Conservation (phyloP, 2,329 filamentous ascomycete species). For the Cryphonectria carpinicola region DNA sequence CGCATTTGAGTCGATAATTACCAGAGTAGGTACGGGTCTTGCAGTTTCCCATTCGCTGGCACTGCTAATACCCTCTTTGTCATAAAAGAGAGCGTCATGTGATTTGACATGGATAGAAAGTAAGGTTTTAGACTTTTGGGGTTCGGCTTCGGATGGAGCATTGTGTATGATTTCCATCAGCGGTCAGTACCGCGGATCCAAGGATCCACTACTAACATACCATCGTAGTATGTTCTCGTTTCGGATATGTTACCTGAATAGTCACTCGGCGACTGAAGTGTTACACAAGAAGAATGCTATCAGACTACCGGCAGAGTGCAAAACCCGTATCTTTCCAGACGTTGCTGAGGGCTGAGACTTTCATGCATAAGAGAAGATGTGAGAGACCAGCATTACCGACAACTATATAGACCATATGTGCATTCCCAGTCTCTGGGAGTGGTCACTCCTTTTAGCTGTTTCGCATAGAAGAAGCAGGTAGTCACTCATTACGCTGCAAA, state of each 20-base stretch:
- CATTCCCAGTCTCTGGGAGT: too few species aligned
- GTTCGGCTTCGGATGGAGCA: not conserved
- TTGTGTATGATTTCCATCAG: not conserved
- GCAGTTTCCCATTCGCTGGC: not conserved
- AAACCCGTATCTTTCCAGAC: not conserved
- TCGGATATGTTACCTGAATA: not conserved
- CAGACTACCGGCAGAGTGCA: not conserved
- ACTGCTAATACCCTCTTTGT: not conserved
- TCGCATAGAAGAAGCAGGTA: not conserved
- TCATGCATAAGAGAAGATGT: not conserved
- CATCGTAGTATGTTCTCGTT: not conserved
- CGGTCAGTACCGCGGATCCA: not conserved
- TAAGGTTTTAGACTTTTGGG: not conserved
- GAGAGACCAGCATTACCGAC: too few species aligned
- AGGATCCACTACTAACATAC: not conserved
- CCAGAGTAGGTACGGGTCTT: not conserved
- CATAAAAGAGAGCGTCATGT: not conserved
- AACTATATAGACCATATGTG: too few species aligned
- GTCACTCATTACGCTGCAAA: not conserved
- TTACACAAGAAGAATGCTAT: not conserved
- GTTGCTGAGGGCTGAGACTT: not conserved
- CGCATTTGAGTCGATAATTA: not conserved
- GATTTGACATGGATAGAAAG: not conserved
- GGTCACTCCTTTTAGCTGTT: too few species aligned
- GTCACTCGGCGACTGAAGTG: not conserved